Conservation (phyloP, 805 yeast genomes). For the Wickerhamomyces subpelliculosus region DNA sequence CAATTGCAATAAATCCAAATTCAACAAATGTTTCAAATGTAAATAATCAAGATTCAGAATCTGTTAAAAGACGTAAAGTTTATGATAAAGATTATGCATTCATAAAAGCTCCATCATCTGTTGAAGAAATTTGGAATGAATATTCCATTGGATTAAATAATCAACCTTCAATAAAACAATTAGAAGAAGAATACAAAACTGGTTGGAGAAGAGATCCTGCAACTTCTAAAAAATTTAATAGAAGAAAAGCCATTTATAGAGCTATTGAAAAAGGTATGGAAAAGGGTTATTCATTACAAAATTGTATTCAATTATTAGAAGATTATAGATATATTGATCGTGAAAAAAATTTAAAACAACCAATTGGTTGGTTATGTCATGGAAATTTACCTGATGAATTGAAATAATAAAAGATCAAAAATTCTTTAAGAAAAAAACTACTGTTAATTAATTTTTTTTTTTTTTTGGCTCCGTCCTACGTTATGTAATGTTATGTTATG, state of each 20-base stretch:
- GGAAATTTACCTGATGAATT: slow-evolving; percentile 29
- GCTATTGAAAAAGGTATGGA: slow-evolving; percentile 45
- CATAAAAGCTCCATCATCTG: slow-evolving; percentile 37
- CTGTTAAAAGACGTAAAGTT: slow-evolving; percentile 19
- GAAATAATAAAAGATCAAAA: slow-evolving; percentile 2
- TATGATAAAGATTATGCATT: slow-evolving; percentile 29
- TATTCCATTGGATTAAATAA: slow-evolving; percentile 44
- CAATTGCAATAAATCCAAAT: not conserved
- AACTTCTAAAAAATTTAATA: slow-evolving; percentile 42
- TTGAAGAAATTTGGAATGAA: slow-evolving; percentile 51
- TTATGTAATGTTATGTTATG: no score
- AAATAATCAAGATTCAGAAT: no score
- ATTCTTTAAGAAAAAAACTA: no score
- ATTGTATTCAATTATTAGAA: slow-evolving; percentile 41
- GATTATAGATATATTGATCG: slow-evolving; percentile 34
- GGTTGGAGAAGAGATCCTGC: slow-evolving; percentile 53
- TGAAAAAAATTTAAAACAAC: slow-evolving; percentile 34
- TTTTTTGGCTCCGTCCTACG: no score
- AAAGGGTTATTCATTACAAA: slow-evolving; percentile 36
- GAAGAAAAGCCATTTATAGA: slow-evolving; percentile 47
- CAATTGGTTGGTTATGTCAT: slow-evolving; percentile 38
- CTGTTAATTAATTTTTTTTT: no score
- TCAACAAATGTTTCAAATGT: not conserved
- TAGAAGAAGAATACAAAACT: slow-evolving; percentile 43
- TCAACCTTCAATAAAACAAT: slow-evolving; percentile 43